These are phyloP conservation scores for Colletotrichum gloeosporioides DNA, from an alignment of 2,329 filamentous ascomycete species.

Conservation along the genomic window DNA sequence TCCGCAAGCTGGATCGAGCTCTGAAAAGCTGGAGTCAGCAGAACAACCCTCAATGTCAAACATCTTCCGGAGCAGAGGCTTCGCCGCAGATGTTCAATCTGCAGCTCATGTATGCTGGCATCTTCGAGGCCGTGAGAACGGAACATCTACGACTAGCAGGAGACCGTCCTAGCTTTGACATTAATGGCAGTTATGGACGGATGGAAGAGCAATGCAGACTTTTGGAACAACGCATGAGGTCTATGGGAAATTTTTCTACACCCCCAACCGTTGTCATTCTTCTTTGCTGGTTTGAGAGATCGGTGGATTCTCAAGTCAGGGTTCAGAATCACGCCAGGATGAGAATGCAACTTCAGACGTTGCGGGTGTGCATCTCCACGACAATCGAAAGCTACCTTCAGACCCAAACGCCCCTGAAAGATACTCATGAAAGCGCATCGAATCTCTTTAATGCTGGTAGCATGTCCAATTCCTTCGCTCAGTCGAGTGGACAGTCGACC, in stretches of 20 bases:
- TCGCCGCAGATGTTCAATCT: neutral
- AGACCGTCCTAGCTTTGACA: neutral
- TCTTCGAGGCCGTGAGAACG: neutral
- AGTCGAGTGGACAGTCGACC: neutral
- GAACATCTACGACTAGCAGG: neutral
- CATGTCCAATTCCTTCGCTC: neutral
- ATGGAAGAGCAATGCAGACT: neutral
- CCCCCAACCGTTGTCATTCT: neutral
- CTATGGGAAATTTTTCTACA: neutral
- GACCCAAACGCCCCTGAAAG: neutral
- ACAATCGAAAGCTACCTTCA: neutral
- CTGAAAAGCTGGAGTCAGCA: neutral
- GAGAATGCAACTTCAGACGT: neutral
- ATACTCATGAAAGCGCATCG: neutral
- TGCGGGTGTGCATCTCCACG: neutral
- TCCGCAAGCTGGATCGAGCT: neutral
- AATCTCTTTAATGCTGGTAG: neutral
- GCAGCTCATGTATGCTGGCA: neutral
- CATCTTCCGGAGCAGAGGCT: neutral
- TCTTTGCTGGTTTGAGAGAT: neutral
- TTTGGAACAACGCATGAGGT: neutral
- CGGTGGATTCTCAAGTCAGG: neutral
- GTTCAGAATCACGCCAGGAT: neutral
- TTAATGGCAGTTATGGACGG: neutral
- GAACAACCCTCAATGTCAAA: neutral